Percentiles rank a stretch among this genome's conserved stretches.
phyloP scores from a whole-genome alignment of 75 land plant species.

The Sequoia sempervirens region DNA sequence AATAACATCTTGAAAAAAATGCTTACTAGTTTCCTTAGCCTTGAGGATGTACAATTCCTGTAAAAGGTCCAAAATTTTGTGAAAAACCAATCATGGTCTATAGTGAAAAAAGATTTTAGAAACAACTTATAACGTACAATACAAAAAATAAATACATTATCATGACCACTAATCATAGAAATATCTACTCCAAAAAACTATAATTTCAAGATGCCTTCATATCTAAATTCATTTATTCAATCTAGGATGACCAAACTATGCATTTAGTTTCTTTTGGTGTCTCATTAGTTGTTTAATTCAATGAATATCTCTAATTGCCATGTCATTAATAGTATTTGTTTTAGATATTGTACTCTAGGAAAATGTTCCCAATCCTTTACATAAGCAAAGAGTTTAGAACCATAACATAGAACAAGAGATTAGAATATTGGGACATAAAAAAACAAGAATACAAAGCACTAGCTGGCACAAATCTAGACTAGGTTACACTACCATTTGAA shows the following conservation, averaged over 20 bases:
- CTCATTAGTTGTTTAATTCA: neutral
- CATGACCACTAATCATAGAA: neutral
- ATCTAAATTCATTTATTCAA: constrained; percentile 52
- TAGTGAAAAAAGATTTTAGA: neutral
- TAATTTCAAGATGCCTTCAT: constrained; percentile 41
- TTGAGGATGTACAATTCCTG: neutral
- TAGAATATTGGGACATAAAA: too few species aligned
- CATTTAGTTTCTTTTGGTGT: neutral
- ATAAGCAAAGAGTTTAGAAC: too few species aligned
- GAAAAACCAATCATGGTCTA: neutral
- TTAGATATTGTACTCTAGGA: too few species aligned
- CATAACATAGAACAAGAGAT: too few species aligned
- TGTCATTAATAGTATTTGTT: neutral
- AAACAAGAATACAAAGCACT: too few species aligned
- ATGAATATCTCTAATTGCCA: neutral
- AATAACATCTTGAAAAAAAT: too few species aligned
- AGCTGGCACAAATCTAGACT: too few species aligned
- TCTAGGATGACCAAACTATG: constrained; percentile 12
- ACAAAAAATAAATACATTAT: neutral
- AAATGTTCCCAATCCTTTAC: too few species aligned
- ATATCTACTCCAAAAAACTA: neutral
- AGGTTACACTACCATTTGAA: too few species aligned
- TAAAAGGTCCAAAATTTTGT: neutral
- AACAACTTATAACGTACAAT: neutral
- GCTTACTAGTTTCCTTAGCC: neutral